Conservation (phyloP, 257 asterid genomes). For the Lantana camara region DNA sequence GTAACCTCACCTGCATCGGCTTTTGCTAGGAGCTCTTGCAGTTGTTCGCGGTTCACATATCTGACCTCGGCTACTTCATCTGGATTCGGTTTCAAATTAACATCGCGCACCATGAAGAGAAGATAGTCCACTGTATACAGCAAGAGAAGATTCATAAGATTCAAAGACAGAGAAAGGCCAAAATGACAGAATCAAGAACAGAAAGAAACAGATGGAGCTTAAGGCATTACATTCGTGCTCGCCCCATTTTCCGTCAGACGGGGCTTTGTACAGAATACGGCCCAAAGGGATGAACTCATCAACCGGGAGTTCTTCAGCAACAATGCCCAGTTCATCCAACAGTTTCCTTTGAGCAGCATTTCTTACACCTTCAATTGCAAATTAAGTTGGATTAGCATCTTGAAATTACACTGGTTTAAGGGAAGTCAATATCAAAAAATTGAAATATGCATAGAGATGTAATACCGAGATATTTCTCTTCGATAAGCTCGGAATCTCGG, state of each 20-base stretch:
- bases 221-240: conserved; percentile 66
- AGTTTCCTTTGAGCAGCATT: conserved; percentile 90
- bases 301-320: conserved; percentile 69
- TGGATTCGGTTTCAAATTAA: conserved; percentile 61
- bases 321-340: conserved; percentile 76
- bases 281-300: conserved; percentile 67
- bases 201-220: too few relatives aligned
- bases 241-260: conserved; percentile 89
- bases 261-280: conserved; percentile 79
- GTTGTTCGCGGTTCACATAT: conserved; percentile 62
- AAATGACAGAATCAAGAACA: too few relatives aligned
- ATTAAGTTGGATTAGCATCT: conserved; percentile 1
- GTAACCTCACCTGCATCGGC: conserved; percentile 89
- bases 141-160: background rate
- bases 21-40: conserved; percentile 71
- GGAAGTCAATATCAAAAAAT: background rate
- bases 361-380: conserved; percentile 52
- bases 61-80: conserved; percentile 77
- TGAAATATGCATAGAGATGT: conserved; percentile 11
- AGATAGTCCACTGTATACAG: conserved; percentile 85
- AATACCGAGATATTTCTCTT: conserved; percentile 64
- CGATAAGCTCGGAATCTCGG: conserved; percentile 77
- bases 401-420: background rate
- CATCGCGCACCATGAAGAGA: conserved; percentile 75
- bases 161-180: background rate